A percentile compares a stretch with the other conserved stretches of the same genome.
Evolutionary conservation across 371 early-diverging fungal genomes (phyloP).

Genomic region (Apophysomyces elegans): DNA sequence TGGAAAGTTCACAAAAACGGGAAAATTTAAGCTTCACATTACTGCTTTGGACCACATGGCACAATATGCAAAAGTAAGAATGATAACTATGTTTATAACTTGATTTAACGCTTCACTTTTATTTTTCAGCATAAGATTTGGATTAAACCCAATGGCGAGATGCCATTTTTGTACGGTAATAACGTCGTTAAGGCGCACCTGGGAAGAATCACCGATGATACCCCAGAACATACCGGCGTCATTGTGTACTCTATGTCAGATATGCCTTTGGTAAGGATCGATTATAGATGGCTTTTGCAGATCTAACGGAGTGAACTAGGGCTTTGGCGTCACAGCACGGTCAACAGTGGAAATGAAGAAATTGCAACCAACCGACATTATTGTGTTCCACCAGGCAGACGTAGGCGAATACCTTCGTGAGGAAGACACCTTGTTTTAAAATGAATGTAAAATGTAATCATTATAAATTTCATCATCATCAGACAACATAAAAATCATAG

Average conservation of each 20-base stretch:
- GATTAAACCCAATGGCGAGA: conserved; percentile 99
- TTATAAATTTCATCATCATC: conserved; percentile 4
- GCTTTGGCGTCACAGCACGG: conserved; percentile 98
- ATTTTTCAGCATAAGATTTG: conserved; percentile 71
- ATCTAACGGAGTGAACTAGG: conserved; percentile 47
- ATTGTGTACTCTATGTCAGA: conserved; percentile 95
- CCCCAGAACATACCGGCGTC: conserved; percentile 98
- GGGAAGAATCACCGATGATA: conserved; percentile 95
- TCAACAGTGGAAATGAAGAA: conserved; percentile 90
- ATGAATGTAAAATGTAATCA: background rate
- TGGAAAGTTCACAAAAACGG: conserved; percentile 98
- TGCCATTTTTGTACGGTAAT: conserved; percentile 99
- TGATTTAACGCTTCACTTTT: too few relatives aligned
- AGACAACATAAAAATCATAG: background rate
- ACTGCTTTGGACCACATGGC: conserved; percentile 93
- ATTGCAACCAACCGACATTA: conserved; percentile 94
- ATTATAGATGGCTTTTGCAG: background rate
- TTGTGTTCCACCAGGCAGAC: conserved; percentile 98
- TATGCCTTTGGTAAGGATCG: conserved; percentile 76
- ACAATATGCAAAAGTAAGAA: conserved; percentile 88
- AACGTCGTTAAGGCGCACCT: conserved; percentile 98
- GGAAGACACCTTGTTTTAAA: conserved; percentile 90
- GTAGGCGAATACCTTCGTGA: conserved; percentile 98
- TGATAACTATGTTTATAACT: too few relatives aligned
- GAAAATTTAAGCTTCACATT: conserved; percentile 96